Percentiles rank a stretch among this genome's conserved stretches.
Conservation (phyloP, 2,329 filamentous ascomycete genomes). For the Xylariaceae sp. region DNA sequence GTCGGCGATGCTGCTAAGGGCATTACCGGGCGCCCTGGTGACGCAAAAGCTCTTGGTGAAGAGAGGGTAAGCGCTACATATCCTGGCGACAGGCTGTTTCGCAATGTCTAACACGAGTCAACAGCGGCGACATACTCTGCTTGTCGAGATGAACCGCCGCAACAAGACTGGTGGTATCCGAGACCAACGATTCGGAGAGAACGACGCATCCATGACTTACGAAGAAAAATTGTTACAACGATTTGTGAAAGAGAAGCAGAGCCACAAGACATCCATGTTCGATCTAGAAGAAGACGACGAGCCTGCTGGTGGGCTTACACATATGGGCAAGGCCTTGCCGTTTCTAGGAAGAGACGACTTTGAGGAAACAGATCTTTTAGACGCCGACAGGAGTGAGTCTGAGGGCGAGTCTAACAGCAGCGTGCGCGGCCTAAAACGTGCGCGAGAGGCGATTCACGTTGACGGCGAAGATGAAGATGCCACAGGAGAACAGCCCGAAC, state of each 20-base stretch:
- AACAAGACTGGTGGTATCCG: constrained; percentile 91
- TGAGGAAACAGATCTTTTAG: constrained; percentile 64
- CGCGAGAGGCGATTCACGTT: constrained; percentile 46
- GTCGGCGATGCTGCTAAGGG: constrained; percentile 51
- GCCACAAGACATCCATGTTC: constrained; percentile 74
- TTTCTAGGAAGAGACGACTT: constrained; percentile 64
- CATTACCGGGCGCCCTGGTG: constrained; percentile 70
- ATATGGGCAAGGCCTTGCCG: constrained; percentile 69
- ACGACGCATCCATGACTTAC: constrained; percentile 87
- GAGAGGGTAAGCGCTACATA: constrained; percentile 58
- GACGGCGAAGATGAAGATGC: constrained; percentile 49
- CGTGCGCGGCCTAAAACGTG: constrained; percentile 51
- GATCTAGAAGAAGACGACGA: constrained; percentile 87
- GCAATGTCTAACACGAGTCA: constrained; percentile 14
- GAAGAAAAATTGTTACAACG: constrained; percentile 90
- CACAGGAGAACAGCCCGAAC: constrained; percentile 71
- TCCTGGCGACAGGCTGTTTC: not conserved
- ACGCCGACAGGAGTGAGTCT: constrained; percentile 55
- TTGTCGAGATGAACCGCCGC: constrained; percentile 84
- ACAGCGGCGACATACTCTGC: constrained; percentile 72
- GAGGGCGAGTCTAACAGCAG: constrained; percentile 54
- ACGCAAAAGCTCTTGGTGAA: constrained; percentile 82
- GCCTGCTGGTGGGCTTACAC: constrained; percentile 64
- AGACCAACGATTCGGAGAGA: constrained; percentile 92
- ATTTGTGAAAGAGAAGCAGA: constrained; percentile 84